Base-by-base conservation (phyloP, 2,329 filamentous ascomycete genomes). In the Penicillium nordicum region DNA sequence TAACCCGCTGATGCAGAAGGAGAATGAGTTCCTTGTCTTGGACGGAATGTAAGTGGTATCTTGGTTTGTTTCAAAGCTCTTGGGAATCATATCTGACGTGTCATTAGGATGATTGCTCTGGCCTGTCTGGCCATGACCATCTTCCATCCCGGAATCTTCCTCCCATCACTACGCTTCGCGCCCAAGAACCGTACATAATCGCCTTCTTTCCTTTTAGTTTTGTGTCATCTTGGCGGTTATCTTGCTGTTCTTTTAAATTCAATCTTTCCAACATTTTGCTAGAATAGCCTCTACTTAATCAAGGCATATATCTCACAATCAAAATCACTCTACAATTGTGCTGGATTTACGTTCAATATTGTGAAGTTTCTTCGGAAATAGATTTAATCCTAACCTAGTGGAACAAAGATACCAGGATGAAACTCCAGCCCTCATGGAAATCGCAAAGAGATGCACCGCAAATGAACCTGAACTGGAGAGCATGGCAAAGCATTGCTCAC, bases 21-120 rank as follows among this genome's bases (percentile, higher is more conserved):
- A 80, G 64, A 67, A 69, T 6, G 77, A 79, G 54, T 80, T 80
- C 54, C 66, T 80, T 23, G 65, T 80, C 8, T 66, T 80, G 5
- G 78, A 80, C 60, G 78, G 77, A 69, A 76, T 76, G 76, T 78
- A 61, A 71, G 76, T 74, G 23, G 16, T 18, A n/a, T 8, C 21
- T 40, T 23, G 43, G 21, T 21, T 38, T 3, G 10, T 11, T 16
- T 10, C n/a, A 27, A 5, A 18, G 21, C 3, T 8, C 16, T 49
- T 4, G 23, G 14, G 6, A 16, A 18, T n/a, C 3, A 4, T 36
- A 32, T 21, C 61, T 63, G 36, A 63, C 45, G 3, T 14, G 2
- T 43, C 11, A 10, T 51, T 38, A 78, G 76, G 72, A 80, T 80
- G 78, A 72, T 79, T 50, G 75, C 73, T 5, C 60, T 80, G 12